Base-by-base conservation (phyloP, 768 basidiomycete species). In the Termitomyces bulborhizus region DNA sequence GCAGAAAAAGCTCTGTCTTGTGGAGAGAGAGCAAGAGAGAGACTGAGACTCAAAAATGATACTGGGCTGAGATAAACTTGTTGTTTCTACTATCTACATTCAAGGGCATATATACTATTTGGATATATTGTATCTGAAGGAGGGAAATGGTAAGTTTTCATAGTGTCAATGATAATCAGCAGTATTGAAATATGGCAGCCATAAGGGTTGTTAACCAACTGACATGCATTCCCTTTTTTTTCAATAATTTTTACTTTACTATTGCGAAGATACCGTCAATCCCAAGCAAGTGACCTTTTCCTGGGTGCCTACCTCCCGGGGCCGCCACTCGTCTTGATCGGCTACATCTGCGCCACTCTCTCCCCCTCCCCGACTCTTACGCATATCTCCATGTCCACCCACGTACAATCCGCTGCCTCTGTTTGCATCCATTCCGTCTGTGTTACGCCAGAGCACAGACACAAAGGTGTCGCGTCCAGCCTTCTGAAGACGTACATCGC, bases 341-440 rank as follows among this genome's bases (percentile, higher is more conserved):
- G 80, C 61, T 90, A 82, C 63, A 68, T 84, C 47, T 84, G 83
- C 66, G 73, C 84, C n/a, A 89, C 88, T 0, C 78, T 81, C 27
- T 82, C 87, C 0, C 67, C 77, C 1, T 73, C 75, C 1, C 41
- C 66, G 6, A 71, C 76, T 4, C 71, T 89, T 46, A 85, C 83
- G 11, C 82, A 85, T 60, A 77, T 74, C n/a, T 85, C 87, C 7
- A 90, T 90, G 88, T 75, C 76, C 0, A 75, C 63, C 0, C 87
- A 90, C 60, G 74, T 80, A 41, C 78, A 84, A 0, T 62, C 64
- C 9, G 68, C 77, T 0, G 50, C 72, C 0, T 78, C 81, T 4
- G 78, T 88, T 51, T 86, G 85, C 64, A 76, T 90, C 43, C 88
- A 90, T 65, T 82, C 84, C 8, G 78, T 90, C 18, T 85, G 82